These are phyloP conservation scores for Ustilago sp. DNA, from an alignment of 1,284 basidiomycete species.

Conservation along the genomic window DNA sequence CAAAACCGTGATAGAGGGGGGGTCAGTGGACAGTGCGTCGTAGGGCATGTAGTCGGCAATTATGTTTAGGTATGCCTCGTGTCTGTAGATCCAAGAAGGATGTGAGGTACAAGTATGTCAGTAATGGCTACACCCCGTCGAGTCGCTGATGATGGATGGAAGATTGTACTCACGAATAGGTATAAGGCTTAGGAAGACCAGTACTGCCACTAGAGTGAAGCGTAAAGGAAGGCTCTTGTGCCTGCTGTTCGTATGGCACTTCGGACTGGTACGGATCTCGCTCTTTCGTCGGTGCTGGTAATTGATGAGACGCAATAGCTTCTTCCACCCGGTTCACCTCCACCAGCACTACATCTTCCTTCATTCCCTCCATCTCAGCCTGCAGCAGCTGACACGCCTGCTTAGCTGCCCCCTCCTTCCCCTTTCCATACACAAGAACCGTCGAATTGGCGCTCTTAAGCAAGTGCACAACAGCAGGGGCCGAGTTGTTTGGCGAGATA, in stretches of 20 bases:
- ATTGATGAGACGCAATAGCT: slow-evolving; percentile 5
- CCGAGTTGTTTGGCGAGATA: slow-evolving; percentile 55
- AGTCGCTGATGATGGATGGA: background rate
- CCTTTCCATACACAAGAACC: slow-evolving; percentile 9
- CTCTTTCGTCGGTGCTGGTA: slow-evolving; percentile 11
- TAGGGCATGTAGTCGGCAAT: slow-evolving; percentile 28
- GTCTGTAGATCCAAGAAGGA: slow-evolving; percentile 7
- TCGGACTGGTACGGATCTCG: slow-evolving; percentile 21
- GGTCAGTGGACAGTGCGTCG: slow-evolving; percentile 31
- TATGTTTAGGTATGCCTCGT: slow-evolving; percentile 29
- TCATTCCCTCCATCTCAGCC: background rate
- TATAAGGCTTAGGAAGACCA: slow-evolving; percentile 45
- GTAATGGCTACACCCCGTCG: background rate
- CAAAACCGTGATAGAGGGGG: slow-evolving; percentile 51
- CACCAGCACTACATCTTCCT: background rate
- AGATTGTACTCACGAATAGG: slow-evolving; percentile 13
- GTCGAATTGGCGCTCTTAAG: slow-evolving; percentile 27
- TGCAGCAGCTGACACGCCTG: slow-evolving; percentile 10
- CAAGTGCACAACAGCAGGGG: slow-evolving; percentile 41
- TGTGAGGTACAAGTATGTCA: background rate
- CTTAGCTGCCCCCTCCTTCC: slow-evolving; percentile 12
- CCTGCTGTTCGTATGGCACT: slow-evolving; percentile 22
- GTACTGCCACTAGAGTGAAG: slow-evolving; percentile 54
- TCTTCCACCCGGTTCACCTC: slow-evolving; percentile 10
- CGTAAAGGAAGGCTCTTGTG: slow-evolving; percentile 21